phyloP scores from a whole-genome alignment of 1,139 yeast species.

The Candida sojae region DNA sequence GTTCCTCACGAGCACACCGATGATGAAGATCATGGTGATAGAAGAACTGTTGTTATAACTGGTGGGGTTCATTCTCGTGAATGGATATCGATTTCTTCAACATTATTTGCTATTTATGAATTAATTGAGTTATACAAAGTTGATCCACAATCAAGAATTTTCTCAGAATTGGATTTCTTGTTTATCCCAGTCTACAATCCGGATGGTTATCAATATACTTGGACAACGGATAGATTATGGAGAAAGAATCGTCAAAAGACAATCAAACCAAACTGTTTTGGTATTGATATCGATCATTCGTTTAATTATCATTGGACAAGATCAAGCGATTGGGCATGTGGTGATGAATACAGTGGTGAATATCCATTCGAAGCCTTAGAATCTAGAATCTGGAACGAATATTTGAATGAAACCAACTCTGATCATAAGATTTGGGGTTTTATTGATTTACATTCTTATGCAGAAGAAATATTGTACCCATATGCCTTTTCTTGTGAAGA shows the following conservation, averaged over 20 bases:
- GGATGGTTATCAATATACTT: slow-evolving; percentile 84
- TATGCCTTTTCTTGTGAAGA: slow-evolving; percentile 78
- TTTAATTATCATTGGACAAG: slow-evolving; percentile 74
- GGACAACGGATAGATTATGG: slow-evolving; percentile 84
- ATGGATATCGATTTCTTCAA: slow-evolving; percentile 80
- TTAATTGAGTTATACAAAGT: slow-evolving; percentile 53
- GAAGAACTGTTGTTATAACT: slow-evolving; percentile 72
- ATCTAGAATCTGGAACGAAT: slow-evolving; percentile 62
- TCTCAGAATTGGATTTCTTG: slow-evolving; percentile 59
- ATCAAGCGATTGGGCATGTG: slow-evolving; percentile 71
- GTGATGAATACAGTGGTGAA: slow-evolving; percentile 81
- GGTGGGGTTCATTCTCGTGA: slow-evolving; percentile 92
- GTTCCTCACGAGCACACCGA: slow-evolving; percentile 31
- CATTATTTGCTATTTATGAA: slow-evolving; percentile 60
- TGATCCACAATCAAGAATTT: slow-evolving; percentile 37
- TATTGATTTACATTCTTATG: slow-evolving; percentile 80
- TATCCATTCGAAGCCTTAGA: slow-evolving; percentile 77
- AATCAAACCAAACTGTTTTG: slow-evolving; percentile 64
- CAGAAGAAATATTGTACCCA: slow-evolving; percentile 82
- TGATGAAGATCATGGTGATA: slow-evolving; percentile 45
- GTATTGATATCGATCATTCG: slow-evolving; percentile 86
- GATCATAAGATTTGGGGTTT: slow-evolving; percentile 71
- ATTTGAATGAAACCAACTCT: slow-evolving; percentile 59
- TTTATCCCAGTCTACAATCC: slow-evolving; percentile 86
- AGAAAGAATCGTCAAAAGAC: slow-evolving; percentile 85